phyloP scores from a whole-genome alignment of 805 yeast genomes.

The Scheffersomyces ergatensis region DNA sequence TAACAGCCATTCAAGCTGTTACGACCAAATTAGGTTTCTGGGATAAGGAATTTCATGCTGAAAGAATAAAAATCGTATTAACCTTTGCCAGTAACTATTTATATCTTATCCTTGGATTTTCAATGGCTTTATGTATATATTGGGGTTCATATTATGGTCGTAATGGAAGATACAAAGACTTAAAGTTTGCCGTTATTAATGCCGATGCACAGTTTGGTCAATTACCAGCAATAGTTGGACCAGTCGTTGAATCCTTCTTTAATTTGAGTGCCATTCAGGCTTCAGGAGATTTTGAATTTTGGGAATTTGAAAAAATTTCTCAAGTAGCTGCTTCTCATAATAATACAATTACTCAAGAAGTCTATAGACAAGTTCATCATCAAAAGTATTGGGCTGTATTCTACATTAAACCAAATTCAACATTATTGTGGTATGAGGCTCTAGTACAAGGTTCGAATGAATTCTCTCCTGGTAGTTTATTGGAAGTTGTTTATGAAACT shows the following conservation, averaged over 20 bases:
- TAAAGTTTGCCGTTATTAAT: slow-evolving; percentile 22
- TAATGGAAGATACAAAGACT: slow-evolving; percentile 13
- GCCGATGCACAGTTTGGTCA: slow-evolving; percentile 21
- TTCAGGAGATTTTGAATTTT: slow-evolving; percentile 22
- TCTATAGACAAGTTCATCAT: slow-evolving; percentile 26
- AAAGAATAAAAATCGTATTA: slow-evolving; percentile 17
- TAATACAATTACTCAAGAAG: slow-evolving; percentile 23
- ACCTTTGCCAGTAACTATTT: slow-evolving; percentile 23
- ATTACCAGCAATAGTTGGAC: slow-evolving; percentile 23
- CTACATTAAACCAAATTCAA: slow-evolving; percentile 27
- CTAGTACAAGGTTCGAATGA: slow-evolving; percentile 11
- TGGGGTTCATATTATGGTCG: slow-evolving; percentile 31
- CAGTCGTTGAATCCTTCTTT: slow-evolving; percentile 18
- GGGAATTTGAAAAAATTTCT: slow-evolving; percentile 14
- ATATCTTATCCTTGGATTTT: slow-evolving; percentile 19
- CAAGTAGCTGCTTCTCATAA: slow-evolving; percentile 16
- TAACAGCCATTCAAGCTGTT: slow-evolving; percentile 15
- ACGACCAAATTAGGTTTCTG: slow-evolving; percentile 22
- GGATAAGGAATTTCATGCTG: slow-evolving; percentile 25
- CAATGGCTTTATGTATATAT: slow-evolving; percentile 23
- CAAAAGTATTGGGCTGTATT: slow-evolving; percentile 29
- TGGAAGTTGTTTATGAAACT: slow-evolving; percentile 28
- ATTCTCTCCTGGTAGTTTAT: slow-evolving; percentile 17
- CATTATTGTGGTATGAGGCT: slow-evolving; percentile 18
- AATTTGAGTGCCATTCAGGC: slow-evolving; percentile 16